Evolutionary conservation across 2,329 filamentous ascomycete genomes (phyloP), one percentile per base, ranked within the genome.

Genomic region (Cladosporium phlei): DNA sequence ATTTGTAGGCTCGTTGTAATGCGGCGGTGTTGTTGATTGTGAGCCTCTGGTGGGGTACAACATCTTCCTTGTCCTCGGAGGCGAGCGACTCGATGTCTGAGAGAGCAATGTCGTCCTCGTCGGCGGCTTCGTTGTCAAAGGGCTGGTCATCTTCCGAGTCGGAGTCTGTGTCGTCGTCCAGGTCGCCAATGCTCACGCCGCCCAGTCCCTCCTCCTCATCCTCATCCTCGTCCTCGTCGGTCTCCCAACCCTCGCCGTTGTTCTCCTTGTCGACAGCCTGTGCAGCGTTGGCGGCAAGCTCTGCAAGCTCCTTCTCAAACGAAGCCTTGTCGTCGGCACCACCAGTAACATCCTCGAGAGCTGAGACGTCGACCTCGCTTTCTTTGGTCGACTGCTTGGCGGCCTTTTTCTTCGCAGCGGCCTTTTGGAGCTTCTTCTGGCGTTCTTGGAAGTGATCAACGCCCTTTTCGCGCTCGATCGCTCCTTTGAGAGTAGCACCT

Each of bases 1-100:
- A 88, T 62, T 86, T 85, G 52, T 94, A 77, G 10, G 88, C 82
- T 56, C 86, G 76, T 55, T 81, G 79, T 42, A 98, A 86, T 25
- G 91, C 93, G 55, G 86, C 76, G 45, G 86, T 90, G 74, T 98
- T 98, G 78, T 98, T 96, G 73, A 97, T 97, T 44, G 90, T 96
- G 55, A 96, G 83, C 59, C 89, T 86, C 65, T 93, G 88, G 70
- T 95, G 86, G 12, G 89, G 88, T 52, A 95, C 81, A 30, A 95
- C 79, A 62, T 95, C 90, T 68, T 87, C 87, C 59, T 81, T 85
- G 59, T 94, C 89, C 53, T 87, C 86, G 16, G 86, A 88, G 45
- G 86, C 76, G 32, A 85, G 65, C 43, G 87, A 86, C 59, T 87
- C 85, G 42, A 93, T 82, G 59, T 96, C 90, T 24, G 88, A 95